Evolutionary conservation across 176 grass and related monocot species (phyloP), one percentile per base, ranked within the genome.

Genomic region (Aegilops tauschii): DNA sequence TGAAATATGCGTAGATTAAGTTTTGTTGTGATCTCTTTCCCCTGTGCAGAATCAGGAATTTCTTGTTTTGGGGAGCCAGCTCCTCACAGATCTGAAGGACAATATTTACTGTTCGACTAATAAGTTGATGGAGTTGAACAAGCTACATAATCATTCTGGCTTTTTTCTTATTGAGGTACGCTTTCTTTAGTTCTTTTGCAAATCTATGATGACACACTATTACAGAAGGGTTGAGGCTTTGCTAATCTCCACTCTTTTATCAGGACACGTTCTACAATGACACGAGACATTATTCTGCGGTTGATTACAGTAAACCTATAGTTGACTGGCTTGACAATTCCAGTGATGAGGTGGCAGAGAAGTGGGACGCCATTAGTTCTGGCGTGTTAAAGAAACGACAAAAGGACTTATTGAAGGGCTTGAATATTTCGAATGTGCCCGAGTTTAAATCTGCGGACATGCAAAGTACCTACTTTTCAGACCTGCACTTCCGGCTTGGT

Each of bases 181-280:
- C 6, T 65, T 82, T 85, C 27, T 34, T 20, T 77, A 21, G 1
- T 12, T n/a, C 27, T 27, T 21, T 27, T 76, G 72, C 17, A 64
- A 12, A 70, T 27, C 63, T 54, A 36, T 74, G 62, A 29, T 74
- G 62, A n/a, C 36, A 21, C 31, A 18, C 76, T 82, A 42, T 61
- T 78, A 62, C 44, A 25, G 44, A 45, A 58, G 28, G 5, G 27
- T 64, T 3, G 16, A 9, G 34, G 61, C 29, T 68, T 62, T 68
- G 42, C 77, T 72, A 62, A 86, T 61, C 27, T 63, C 35, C 21
- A 34, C 62, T 91, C 65, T 68, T 85, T 76, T 74, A 25, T 87
- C 92, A 98, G 97, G 93, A 98, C 70, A 98, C 94, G 0, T 96
- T 98, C 85, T 98, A 84, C 85, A 98, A 96, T 80, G 97, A 96